Base-by-base conservation (phyloP, 768 basidiomycete genomes). In the Lactarius psammicola region DNA sequence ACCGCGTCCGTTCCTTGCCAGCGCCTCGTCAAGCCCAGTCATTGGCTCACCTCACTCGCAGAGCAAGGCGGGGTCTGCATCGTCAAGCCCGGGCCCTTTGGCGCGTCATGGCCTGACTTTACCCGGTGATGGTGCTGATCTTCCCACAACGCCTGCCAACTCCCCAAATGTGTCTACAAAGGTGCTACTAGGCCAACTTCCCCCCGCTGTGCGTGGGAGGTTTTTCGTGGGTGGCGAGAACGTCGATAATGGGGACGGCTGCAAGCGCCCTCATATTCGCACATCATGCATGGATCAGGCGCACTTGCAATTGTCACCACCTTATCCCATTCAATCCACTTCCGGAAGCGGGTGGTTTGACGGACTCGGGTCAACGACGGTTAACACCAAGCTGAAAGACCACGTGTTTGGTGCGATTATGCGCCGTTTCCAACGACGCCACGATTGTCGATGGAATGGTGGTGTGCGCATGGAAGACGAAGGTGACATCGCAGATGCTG, bases 301-400 rank as follows among this genome's bases (percentile, higher is more conserved):
- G 17, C 53, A 30, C 42, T 44, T 34, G 30, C 61, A 56, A 23
- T 38, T 68, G 20, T 53, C 57, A 13, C 38, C 66, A 6, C 61
- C 60, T 49, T 34, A 64, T 49, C 2, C 20, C 7, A 3, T 58
- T 10, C 42, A 60, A 11, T 34, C 55, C 8, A 28, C 62, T 1
- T 17, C 61, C 1, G 57, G 59, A 49, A 79, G 80, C 15, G 82
- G 82, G 55, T 84, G 83, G 80, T 94, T 94, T 70, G 92, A 90
- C 38, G 96, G 95, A 3, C 91, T 89, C 2, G 96, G 96, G 1
- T 93, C 91, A 17, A 98, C 97, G 6, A 84, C 88, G 60, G 95
- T 98, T 66, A 98, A 99, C 75, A 94, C 90, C 44, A 92, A 86
- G 74, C 80, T 99, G 64, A 95, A 95, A 76, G 95, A 98, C 73